Percentiles rank a stretch among this genome's conserved stretches.
These are phyloP conservation scores for Fusarium caatingaense DNA, from an alignment of 2,329 filamentous ascomycete species.

Conservation along the genomic window DNA sequence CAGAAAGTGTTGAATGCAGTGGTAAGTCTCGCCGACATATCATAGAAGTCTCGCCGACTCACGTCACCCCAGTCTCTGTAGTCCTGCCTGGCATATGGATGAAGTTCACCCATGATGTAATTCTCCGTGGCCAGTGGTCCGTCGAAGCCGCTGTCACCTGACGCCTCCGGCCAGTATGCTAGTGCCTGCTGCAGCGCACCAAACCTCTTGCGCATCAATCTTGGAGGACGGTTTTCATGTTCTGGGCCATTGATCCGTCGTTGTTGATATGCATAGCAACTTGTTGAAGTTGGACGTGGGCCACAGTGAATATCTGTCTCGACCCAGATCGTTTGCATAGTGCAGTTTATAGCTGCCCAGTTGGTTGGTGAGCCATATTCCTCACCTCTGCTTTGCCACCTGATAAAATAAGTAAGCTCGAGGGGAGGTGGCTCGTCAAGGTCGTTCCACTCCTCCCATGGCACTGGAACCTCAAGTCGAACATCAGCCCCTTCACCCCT, in stretches of 20 bases:
- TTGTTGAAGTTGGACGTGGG: background rate
- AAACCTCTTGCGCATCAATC: fast-evolving
- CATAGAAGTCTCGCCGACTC: too few relatives aligned
- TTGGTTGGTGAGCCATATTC: background rate
- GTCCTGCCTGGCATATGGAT: fast-evolving
- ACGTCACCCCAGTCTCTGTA: background rate
- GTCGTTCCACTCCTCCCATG: background rate
- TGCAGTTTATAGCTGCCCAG: background rate
- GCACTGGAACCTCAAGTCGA: background rate
- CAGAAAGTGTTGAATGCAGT: background rate
- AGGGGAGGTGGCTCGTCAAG: background rate
- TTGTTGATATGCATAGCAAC: background rate
- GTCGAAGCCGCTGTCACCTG: fast-evolving
- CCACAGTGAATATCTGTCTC: background rate
- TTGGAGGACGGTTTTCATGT: fast-evolving
- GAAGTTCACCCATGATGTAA: background rate
- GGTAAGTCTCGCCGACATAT: background rate
- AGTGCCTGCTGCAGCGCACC: background rate
- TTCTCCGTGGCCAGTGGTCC: background rate
- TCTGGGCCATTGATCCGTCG: fast-evolving
- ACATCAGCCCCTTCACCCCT: background rate
- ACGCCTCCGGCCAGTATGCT: background rate
- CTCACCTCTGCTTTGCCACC: background rate
- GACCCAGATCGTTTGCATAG: background rate
- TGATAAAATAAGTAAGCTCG: background rate